Evolutionary conservation across 2,329 filamentous ascomycete genomes (phyloP).

Genomic region (Talaromyces sp.): DNA sequence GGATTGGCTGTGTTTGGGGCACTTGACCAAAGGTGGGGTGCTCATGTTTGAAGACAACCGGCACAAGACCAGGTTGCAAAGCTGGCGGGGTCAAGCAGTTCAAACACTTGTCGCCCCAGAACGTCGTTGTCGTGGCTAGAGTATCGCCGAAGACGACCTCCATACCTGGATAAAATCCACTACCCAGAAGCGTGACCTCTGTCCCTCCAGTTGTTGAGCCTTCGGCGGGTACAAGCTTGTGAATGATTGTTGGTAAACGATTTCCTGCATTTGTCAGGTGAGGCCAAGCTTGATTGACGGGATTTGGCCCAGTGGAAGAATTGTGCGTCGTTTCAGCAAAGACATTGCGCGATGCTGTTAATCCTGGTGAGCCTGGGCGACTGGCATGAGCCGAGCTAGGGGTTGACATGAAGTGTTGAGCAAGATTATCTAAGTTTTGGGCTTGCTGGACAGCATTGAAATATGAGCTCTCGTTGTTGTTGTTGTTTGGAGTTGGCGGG

Average conservation of each 20-base stretch:
- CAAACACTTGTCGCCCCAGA: conserved; percentile 74
- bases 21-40: conserved; percentile 48
- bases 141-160: conserved; percentile 81
- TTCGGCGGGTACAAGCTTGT: conserved; percentile 78
- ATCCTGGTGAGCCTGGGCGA: conserved; percentile 64
- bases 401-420: conserved; percentile 65
- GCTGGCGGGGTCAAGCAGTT: conserved; percentile 75
- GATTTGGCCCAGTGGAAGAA: conserved; percentile 38
- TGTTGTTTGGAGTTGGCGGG: conserved; percentile 60
- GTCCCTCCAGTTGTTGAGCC: conserved; percentile 79
- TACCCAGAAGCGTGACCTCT: conserved; percentile 80
- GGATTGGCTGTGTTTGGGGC: conserved; percentile 41
- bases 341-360: conserved; percentile 37
- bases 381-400: conserved; percentile 71
- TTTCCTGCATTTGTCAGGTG: conserved; percentile 51
- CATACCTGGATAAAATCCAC: conserved; percentile 72
- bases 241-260: conserved; percentile 62
- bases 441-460: conserved; percentile 58
- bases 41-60: conserved; percentile 64
- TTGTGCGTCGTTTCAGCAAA: conserved; percentile 36
- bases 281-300: conserved; percentile 52
- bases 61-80: conserved; percentile 62
- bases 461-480: conserved; percentile 56
- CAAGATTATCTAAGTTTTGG: conserved; percentile 63
- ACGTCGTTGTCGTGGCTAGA: conserved; percentile 69